These are phyloP conservation scores for Trametes cubensis DNA, from an alignment of 768 basidiomycete genomes.

Conservation along the genomic window DNA sequence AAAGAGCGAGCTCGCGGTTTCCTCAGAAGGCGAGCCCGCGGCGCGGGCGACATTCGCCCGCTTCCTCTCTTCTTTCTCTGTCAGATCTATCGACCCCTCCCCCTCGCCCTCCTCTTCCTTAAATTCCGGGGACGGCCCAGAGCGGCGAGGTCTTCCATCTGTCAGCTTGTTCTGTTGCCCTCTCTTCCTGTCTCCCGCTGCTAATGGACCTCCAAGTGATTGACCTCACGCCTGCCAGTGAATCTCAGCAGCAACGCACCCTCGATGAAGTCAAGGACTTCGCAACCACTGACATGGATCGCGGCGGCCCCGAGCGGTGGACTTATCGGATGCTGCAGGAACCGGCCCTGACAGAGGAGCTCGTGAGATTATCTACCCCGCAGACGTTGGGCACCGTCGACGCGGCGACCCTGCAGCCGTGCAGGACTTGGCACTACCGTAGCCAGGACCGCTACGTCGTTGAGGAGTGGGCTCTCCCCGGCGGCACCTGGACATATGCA, in stretches of 20 bases:
- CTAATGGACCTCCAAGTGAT: constrained; percentile 39
- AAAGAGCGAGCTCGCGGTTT: constrained; percentile 14
- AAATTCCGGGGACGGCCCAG: constrained; percentile 6
- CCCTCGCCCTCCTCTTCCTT: background rate
- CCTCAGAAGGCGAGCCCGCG: constrained; percentile 17
- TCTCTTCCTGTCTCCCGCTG: background rate
- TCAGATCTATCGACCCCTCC: constrained; percentile 18
- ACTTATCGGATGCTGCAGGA: constrained; percentile 53
- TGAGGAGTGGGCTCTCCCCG: constrained; percentile 45
- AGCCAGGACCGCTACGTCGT: constrained; percentile 47
- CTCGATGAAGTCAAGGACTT: constrained; percentile 58
- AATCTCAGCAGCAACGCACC: constrained; percentile 51
- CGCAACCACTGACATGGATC: constrained; percentile 55
- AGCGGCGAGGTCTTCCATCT: background rate
- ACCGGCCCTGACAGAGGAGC: constrained; percentile 41
- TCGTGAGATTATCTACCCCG: constrained; percentile 43
- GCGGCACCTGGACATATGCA: constrained; percentile 46
- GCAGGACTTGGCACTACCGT: constrained; percentile 36
- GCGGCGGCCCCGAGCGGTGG: constrained; percentile 53
- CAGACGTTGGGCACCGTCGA: constrained; percentile 39
- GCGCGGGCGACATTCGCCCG: constrained; percentile 9
- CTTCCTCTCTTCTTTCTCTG: constrained; percentile 6
- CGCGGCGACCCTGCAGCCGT: constrained; percentile 49
- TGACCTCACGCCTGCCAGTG: constrained; percentile 47
- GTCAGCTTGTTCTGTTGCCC: constrained; percentile 8